Percentiles rank a stretch among this genome's conserved stretches.
Evolutionary conservation across 345 rosid species (phyloP).

Genomic region (Jatropha curcas): DNA sequence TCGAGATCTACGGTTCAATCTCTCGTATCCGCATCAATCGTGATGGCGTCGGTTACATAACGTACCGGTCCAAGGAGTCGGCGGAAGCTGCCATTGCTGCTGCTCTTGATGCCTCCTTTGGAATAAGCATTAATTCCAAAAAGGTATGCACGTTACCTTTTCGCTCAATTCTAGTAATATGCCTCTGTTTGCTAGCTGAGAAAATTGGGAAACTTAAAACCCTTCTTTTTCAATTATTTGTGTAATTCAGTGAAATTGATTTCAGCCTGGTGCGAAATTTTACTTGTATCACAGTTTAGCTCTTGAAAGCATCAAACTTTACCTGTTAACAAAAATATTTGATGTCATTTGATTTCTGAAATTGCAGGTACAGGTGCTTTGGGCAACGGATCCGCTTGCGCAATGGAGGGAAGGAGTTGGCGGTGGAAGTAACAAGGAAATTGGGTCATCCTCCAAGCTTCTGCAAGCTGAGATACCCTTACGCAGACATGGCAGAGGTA

Average conservation of each 20-base stretch:
- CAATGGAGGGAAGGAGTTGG: slow-evolving; percentile 73
- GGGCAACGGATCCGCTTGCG: slow-evolving; percentile 80
- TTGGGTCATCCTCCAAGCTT: slow-evolving; percentile 61
- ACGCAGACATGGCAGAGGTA: slow-evolving; percentile 72
- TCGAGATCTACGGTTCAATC: slow-evolving; percentile 90
- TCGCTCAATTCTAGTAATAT: background rate
- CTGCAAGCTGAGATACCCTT: slow-evolving; percentile 65
- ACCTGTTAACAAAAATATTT: background rate
- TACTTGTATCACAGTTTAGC: too few relatives aligned
- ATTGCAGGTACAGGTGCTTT: slow-evolving; percentile 62
- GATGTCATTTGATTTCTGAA: background rate
- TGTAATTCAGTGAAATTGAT: background rate
- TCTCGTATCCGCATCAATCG: slow-evolving; percentile 80
- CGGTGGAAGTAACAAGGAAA: slow-evolving; percentile 38
- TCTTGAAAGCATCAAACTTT: background rate
- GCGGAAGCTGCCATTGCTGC: slow-evolving; percentile 81
- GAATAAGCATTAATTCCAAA: slow-evolving; percentile 58
- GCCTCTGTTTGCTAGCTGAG: background rate
- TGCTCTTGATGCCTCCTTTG: slow-evolving; percentile 68
- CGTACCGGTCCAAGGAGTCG: slow-evolving; percentile 66
- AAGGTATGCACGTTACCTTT: slow-evolving; percentile 30
- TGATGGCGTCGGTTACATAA: slow-evolving; percentile 57
- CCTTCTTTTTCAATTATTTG: background rate
- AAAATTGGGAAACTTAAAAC: too few relatives aligned
- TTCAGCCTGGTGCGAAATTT: too few relatives aligned